phyloP scores from a whole-genome alignment of 2,329 filamentous ascomycete genomes.

The Aspergillus texensis region DNA sequence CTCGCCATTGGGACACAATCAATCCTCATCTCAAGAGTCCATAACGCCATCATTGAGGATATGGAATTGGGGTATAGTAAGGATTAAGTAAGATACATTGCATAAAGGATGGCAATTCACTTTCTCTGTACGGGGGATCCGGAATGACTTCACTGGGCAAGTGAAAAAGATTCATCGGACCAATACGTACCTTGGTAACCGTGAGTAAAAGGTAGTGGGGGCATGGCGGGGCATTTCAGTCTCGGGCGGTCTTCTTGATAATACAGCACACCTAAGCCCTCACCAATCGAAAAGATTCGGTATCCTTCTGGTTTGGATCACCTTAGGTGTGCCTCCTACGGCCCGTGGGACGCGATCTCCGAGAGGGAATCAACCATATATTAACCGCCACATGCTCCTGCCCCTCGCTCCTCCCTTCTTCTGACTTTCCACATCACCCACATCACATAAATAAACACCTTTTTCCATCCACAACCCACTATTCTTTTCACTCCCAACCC shows the following conservation, averaged over 20 bases:
- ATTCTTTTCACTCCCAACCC: not conserved
- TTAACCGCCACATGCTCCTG: conserved; percentile 24
- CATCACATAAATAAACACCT: conserved; percentile 16
- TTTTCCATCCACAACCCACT: conserved; percentile 6
- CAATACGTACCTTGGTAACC: conserved; percentile 11
- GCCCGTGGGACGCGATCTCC: conserved; percentile 17
- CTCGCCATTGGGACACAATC: conserved; percentile 10
- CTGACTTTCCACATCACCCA: conserved; percentile 11
- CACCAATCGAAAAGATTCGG: conserved; percentile 39
- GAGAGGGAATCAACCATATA: conserved; percentile 21
- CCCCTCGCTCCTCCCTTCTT: conserved; percentile 11
- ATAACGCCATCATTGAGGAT: not conserved
- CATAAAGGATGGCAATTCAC: not conserved
- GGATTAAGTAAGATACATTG: not conserved
- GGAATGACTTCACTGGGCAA: conserved; percentile 9
- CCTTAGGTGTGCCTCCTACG: conserved; percentile 26
- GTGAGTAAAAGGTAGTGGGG: conserved; percentile 15
- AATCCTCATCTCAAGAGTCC: not conserved
- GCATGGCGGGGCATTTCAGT: conserved; percentile 27
- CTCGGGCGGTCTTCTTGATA: conserved; percentile 42
- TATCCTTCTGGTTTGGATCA: conserved; percentile 41
- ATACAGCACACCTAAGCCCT: conserved; percentile 23
- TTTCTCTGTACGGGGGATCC: not conserved
- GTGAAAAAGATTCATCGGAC: conserved; percentile 25
- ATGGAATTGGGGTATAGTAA: not conserved